Conservation (phyloP, 306 rosid species). For the Malus sieversii region DNA sequence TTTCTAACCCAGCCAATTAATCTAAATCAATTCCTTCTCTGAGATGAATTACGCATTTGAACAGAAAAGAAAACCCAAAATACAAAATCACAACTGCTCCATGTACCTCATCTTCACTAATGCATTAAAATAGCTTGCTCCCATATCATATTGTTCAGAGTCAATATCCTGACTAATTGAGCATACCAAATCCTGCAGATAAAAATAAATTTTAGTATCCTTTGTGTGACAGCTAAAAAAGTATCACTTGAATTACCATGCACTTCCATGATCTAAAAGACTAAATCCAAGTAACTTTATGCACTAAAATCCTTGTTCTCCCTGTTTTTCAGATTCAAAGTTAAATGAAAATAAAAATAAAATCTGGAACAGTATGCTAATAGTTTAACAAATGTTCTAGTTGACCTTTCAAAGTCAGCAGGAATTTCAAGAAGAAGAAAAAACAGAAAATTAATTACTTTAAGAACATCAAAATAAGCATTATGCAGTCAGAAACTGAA, state of each 20-base stretch:
- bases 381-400: neutral
- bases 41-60: neutral
- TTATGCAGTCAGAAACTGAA: neutral
- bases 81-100: neutral
- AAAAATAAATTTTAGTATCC: slow-evolving; percentile 19
- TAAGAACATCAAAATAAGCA: neutral
- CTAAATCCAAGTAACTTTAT: slow-evolving; percentile 14
- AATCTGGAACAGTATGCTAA: neutral
- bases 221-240: slow-evolving; percentile 3
- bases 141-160: slow-evolving; percentile 36
- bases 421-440: neutral
- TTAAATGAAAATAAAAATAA: neutral
- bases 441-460: neutral
- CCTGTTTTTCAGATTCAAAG: neutral
- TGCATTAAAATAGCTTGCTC: slow-evolving; percentile 45
- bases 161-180: slow-evolving; percentile 25
- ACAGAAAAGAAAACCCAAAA: neutral
- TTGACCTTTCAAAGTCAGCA: no score
- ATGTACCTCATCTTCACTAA: slow-evolving; percentile 67
- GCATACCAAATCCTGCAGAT: slow-evolving; percentile 55
- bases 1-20: no score
- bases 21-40: neutral
- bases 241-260: slow-evolving; percentile 3
- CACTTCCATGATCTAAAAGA: slow-evolving; percentile 17
- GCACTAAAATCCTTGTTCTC: neutral